Conservation (phyloP, 768 basidiomycete genomes). For the Russula brevipes region DNA sequence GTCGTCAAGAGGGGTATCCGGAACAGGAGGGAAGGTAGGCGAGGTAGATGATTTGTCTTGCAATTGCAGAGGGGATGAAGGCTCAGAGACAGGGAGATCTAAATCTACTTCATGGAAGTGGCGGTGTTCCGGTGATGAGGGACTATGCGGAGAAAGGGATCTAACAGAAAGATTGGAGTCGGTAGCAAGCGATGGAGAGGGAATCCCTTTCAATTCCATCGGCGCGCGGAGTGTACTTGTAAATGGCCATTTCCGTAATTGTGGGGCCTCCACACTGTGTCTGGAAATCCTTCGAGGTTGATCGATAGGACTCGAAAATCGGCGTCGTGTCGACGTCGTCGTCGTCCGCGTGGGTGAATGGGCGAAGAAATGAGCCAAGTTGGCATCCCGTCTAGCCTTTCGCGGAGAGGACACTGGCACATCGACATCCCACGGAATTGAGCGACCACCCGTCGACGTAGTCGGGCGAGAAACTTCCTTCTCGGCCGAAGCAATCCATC, state of each 20-base stretch:
- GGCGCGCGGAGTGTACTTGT: constrained; percentile 9
- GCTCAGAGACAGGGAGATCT: neutral
- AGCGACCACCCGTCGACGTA: neutral
- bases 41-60: neutral
- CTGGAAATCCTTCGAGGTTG: constrained; percentile 14
- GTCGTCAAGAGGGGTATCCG: constrained; percentile 9
- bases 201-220: constrained; percentile 2
- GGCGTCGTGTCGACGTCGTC: neutral
- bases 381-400: constrained; percentile 14
- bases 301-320: neutral
- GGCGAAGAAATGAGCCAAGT: constrained; percentile 22
- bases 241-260: constrained; percentile 16
- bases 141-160: neutral
- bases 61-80: neutral
- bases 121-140: neutral
- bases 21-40: neutral
- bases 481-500: constrained; percentile 16
- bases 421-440: neutral
- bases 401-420: neutral
- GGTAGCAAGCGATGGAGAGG: neutral
- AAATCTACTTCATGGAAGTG: neutral
- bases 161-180: neutral
- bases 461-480: constrained; percentile 3
- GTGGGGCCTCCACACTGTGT: constrained; percentile 13
- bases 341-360: constrained; percentile 21